Evolutionary conservation across 306 rosid species (phyloP).

Genomic region (Hippophae rhamnoides): DNA sequence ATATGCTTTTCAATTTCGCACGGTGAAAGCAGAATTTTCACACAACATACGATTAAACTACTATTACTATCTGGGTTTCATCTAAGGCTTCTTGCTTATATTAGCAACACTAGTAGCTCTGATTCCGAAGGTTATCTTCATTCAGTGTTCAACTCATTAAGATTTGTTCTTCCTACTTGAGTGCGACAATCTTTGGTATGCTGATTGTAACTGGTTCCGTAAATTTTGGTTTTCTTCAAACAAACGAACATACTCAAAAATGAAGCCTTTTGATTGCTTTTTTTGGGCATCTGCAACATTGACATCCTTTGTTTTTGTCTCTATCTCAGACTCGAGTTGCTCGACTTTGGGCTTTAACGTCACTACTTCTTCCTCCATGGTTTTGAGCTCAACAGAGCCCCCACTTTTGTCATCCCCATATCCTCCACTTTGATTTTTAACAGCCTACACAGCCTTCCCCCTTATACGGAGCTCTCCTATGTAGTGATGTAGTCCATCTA

Average conservation of each 20-base stretch:
- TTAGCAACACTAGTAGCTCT: too few relatives aligned
- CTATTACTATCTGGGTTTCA: too few relatives aligned
- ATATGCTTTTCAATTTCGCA: too few relatives aligned
- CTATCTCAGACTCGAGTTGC: conserved; percentile 53
- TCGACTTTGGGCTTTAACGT: conserved; percentile 22
- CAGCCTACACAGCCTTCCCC: conserved; percentile 74
- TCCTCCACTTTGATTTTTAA: conserved; percentile 59
- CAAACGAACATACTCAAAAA: conserved; percentile 84
- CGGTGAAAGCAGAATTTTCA: too few relatives aligned
- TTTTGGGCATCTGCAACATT: conserved; percentile 34
- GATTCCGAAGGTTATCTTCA: too few relatives aligned
- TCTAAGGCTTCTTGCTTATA: too few relatives aligned
- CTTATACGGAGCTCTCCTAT: conserved; percentile 70
- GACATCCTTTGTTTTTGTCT: background rate
- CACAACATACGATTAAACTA: too few relatives aligned
- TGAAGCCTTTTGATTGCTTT: conserved; percentile 92
- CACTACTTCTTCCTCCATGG: conserved; percentile 46
- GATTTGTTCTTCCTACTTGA: conserved; percentile 67
- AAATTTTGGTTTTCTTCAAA: conserved; percentile 81
- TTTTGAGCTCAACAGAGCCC: conserved; percentile 38
- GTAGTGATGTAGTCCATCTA: conserved; percentile 84
- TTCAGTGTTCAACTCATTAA: conserved; percentile 11
- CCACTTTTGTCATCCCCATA: conserved; percentile 45
- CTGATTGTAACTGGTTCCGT: conserved; percentile 42
- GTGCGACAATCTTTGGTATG: conserved; percentile 45